These are phyloP conservation scores for Pyrenula aspistea DNA, from an alignment of 495 filamentous ascomycete genomes.

Conservation along the genomic window DNA sequence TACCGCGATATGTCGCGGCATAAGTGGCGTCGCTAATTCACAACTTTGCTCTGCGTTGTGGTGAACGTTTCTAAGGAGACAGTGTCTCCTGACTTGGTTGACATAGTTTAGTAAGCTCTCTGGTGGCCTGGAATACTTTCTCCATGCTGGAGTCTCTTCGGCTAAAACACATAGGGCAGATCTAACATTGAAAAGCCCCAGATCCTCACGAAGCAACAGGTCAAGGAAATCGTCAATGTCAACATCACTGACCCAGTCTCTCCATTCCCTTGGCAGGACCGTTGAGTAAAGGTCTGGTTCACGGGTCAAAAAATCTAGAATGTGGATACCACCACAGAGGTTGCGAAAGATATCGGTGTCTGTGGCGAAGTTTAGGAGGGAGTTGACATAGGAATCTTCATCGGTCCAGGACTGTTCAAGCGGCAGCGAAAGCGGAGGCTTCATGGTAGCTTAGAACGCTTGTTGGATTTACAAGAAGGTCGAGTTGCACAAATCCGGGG, in stretches of 20 bases:
- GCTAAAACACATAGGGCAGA: background rate
- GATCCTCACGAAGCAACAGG: conserved; percentile 63
- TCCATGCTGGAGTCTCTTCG: conserved; percentile 21
- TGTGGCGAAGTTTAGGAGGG: conserved; percentile 63
- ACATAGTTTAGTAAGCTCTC: conserved; percentile 62
- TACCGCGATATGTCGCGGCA: conserved; percentile 60
- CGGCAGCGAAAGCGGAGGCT: no score
- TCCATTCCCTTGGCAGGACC: conserved; percentile 69
- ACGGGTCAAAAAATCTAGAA: conserved; percentile 90
- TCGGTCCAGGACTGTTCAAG: conserved; percentile 40
- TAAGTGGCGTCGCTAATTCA: conserved; percentile 5
- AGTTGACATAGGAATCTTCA: conserved; percentile 63
- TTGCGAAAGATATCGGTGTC: conserved; percentile 70
- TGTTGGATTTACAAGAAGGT: no score
- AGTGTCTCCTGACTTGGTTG: conserved; percentile 55
- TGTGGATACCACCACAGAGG: conserved; percentile 86
- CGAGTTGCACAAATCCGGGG: no score
- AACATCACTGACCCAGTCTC: conserved; percentile 55
- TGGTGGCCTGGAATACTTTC: conserved; percentile 47
- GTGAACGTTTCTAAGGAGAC: conserved; percentile 49
- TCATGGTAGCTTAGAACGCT: no score
- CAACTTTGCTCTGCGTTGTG: background rate
- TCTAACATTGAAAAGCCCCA: conserved; percentile 20
- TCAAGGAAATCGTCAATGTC: conserved; percentile 66
- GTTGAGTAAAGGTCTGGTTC: conserved; percentile 65